Evolutionary conservation across 2,329 filamentous ascomycete genomes (phyloP).

Genomic region (Thelonectria rubi): DNA sequence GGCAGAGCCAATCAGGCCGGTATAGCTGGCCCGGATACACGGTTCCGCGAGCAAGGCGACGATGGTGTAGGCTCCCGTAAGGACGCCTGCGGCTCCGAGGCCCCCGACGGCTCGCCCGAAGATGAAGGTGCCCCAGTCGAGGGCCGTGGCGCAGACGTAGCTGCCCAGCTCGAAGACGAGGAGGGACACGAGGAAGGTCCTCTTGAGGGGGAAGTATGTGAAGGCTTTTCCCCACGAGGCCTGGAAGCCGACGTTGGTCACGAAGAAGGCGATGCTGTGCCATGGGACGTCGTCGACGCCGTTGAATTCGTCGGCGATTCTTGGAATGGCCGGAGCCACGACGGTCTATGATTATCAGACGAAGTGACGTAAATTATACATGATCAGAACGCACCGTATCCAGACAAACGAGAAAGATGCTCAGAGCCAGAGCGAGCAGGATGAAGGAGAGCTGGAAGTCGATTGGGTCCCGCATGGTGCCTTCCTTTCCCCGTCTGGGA

Average conservation of each 20-base stretch:
- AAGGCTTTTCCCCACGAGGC: constrained; percentile 58
- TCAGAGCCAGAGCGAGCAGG: constrained; percentile 58
- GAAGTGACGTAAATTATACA: too few species aligned
- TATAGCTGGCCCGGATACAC: constrained; percentile 47
- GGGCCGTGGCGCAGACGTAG: constrained; percentile 58
- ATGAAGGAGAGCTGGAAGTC: constrained; percentile 54
- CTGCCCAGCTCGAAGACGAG: constrained; percentile 65
- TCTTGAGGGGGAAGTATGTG: constrained; percentile 62
- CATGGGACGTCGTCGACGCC: constrained; percentile 64
- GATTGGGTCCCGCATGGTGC: constrained; percentile 50
- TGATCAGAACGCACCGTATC: constrained; percentile 51
- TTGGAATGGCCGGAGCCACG: constrained; percentile 64
- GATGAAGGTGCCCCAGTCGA: constrained; percentile 58
- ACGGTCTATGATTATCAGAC: constrained; percentile 50
- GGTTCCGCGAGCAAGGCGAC: constrained; percentile 55
- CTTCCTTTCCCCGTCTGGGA: constrained; percentile 17
- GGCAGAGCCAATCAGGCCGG: constrained; percentile 49
- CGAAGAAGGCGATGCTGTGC: constrained; percentile 66
- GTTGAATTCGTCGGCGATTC: constrained; percentile 63
- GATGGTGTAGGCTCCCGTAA: constrained; percentile 59
- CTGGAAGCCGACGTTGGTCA: constrained; percentile 57
- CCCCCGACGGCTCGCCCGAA: constrained; percentile 61
- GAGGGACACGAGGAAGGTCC: constrained; percentile 58
- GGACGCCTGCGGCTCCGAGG: constrained; percentile 59
- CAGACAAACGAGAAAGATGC: constrained; percentile 59